Conservation (phyloP, 306 rosid species). For the Alnus glutinosa region DNA sequence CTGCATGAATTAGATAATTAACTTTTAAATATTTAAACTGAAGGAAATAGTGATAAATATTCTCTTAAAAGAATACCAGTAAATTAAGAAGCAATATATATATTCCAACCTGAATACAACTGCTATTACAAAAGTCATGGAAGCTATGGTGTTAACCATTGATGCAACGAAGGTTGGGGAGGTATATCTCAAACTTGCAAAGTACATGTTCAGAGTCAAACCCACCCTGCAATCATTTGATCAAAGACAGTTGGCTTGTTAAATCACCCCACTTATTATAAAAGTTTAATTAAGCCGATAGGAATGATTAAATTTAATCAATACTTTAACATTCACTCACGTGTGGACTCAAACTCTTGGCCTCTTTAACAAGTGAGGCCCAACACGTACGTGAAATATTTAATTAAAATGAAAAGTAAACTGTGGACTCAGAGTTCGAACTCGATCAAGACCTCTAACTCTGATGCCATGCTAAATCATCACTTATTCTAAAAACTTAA, state of each 20-base stretch:
- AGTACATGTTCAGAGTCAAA: slow-evolving; percentile 66
- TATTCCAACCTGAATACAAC: slow-evolving; percentile 49
- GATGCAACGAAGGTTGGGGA: slow-evolving; percentile 79
- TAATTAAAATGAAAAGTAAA: no score
- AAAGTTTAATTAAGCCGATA: no score
- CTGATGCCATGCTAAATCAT: no score
- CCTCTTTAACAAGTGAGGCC: no score
- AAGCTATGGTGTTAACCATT: slow-evolving; percentile 64
- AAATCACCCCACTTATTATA: no score
- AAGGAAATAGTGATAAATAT: neutral
- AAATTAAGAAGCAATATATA: neutral
- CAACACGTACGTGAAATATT: no score
- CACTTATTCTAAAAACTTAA: no score
- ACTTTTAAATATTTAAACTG: slow-evolving; percentile 1
- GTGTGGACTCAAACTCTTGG: no score
- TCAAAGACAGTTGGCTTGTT: neutral
- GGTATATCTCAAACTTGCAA: slow-evolving; percentile 75
- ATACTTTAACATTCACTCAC: neutral
- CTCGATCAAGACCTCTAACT: no score
- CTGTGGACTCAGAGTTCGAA: no score
- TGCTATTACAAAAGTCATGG: slow-evolving; percentile 79
- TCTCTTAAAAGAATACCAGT: neutral
- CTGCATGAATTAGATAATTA: slow-evolving; percentile 28
- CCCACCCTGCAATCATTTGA: slow-evolving; percentile 47
- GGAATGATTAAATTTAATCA: no score